phyloP scores from a whole-genome alignment of 2,329 filamentous ascomycete species.

The Aspergillus pseudoviridinutans region DNA sequence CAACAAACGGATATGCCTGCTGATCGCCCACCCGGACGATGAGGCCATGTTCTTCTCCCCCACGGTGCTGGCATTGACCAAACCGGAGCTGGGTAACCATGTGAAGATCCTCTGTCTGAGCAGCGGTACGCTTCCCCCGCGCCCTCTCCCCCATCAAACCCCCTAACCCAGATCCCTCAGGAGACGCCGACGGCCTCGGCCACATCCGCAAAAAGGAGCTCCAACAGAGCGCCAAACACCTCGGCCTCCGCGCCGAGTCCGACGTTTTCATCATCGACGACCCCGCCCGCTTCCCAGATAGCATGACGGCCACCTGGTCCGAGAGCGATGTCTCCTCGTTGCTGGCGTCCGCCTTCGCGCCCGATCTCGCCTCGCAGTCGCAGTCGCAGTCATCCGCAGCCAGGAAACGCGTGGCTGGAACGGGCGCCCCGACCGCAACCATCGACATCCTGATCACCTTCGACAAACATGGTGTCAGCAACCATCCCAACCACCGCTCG shows the following conservation, averaged over 20 bases:
- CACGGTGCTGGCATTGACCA: constrained; percentile 76
- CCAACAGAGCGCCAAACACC: constrained; percentile 68
- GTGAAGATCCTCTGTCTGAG: constrained; percentile 92
- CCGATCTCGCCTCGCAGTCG: constrained; percentile 47
- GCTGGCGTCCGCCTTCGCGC: constrained; percentile 69
- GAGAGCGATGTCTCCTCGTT: constrained; percentile 64
- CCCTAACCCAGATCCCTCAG: constrained; percentile 37
- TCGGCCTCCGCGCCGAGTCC: constrained; percentile 70
- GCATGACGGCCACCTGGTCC: constrained; percentile 79
- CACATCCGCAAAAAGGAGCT: constrained; percentile 79
- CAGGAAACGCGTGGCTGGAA: constrained; percentile 27
- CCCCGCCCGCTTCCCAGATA: constrained; percentile 74
- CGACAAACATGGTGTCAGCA: constrained; percentile 74
- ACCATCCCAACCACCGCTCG: constrained; percentile 90
- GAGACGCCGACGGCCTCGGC: constrained; percentile 83
- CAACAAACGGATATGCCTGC: constrained; percentile 82
- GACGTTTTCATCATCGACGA: constrained; percentile 86
- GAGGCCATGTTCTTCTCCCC: constrained; percentile 99
- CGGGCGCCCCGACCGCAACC: constrained; percentile 45
- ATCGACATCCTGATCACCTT: constrained; percentile 90
- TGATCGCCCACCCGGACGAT: constrained; percentile 97
- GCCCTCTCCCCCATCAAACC: neutral
- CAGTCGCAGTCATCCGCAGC: constrained; percentile 31
- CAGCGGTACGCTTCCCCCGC: constrained; percentile 55
- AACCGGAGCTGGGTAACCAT: constrained; percentile 77